Evolutionary conservation across 306 rosid genomes (phyloP), one percentile per base, ranked within the genome.

Genomic region (Trichosanthes cucumerina): DNA sequence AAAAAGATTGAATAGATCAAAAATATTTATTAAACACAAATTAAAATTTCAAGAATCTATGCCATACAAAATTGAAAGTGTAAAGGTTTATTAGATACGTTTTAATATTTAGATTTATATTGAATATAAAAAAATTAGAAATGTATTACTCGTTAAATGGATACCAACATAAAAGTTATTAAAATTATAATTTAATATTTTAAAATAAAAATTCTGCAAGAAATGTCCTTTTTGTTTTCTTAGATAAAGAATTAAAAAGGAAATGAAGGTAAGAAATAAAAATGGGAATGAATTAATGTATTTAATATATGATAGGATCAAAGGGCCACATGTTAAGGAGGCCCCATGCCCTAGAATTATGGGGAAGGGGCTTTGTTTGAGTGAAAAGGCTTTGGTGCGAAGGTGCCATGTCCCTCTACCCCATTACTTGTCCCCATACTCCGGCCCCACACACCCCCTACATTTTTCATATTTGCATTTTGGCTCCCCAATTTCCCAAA

Each of bases 301-400:
- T 28, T 12, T 6, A 49, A 49, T 5, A 6, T 15, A 53, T 59
- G 38, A 26, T 59, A 26, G 49, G 62, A 65, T 65, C 15, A 65
- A 36, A 65, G 47, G 47, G 36, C 15, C 73, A 50, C 38, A 72
- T 26, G 43, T 15, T 15, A 16, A 26, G 15, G 36, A 7, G 73
- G 47, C 4, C 59, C 77, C 77, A 47, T 72, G 56, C 43, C 77
- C 59, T 47, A 47, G 4, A 49, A 72, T 72, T 49, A 72, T 72
- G 58, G 53, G 77, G 76, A 71, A 70, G 23, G 53, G 75, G 66
- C 24, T 59, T 52, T 16, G 38, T 31, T 28, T 14, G 36, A 15
- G 13, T 23, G 68, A 28, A 60, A 52, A n/a, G 39, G 33, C 28
- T 28, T 62, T 5, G 34, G 65, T 9, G 65, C 15, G 33, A 58